phyloP scores from a whole-genome alignment of 345 rosid species.

The Eucalyptus marginata region DNA sequence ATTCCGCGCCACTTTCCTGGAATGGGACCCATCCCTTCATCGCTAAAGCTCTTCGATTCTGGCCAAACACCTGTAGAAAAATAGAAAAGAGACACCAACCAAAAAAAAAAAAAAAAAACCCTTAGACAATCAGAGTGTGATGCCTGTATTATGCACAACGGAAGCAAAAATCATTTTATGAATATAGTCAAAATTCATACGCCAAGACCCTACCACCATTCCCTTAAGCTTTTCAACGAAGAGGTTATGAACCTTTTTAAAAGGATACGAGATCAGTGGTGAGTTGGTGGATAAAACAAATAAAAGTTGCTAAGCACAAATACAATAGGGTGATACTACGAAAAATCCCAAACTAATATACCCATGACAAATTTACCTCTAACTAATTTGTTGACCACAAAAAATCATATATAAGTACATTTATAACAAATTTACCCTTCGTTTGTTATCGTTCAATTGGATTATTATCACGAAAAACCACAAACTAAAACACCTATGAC shows the following conservation, averaged over 20 bases:
- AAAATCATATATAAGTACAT: no score
- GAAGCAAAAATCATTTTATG: neutral
- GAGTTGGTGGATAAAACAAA: neutral
- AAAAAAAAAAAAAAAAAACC: neutral
- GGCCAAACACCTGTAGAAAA: constrained; percentile 9
- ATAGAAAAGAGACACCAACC: neutral
- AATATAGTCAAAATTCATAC: neutral
- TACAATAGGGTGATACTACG: neutral
- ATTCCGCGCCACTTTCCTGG: constrained; percentile 9
- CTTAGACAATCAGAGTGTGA: neutral
- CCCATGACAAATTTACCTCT: no score
- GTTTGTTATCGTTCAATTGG: no score
- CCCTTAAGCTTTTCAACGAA: neutral
- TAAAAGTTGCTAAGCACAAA: neutral
- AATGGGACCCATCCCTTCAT: neutral
- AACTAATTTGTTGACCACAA: no score
- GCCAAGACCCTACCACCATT: neutral
- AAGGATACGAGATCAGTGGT: neutral
- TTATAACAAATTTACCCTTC: no score
- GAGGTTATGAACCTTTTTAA: neutral
- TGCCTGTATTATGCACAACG: neutral
- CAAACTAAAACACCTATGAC: no score
- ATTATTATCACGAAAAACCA: no score
- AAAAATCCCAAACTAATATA: no score
- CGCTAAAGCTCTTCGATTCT: constrained; percentile 10